Base-by-base conservation (phyloP, 345 rosid species). In the Eucalyptus cloeziana region DNA sequence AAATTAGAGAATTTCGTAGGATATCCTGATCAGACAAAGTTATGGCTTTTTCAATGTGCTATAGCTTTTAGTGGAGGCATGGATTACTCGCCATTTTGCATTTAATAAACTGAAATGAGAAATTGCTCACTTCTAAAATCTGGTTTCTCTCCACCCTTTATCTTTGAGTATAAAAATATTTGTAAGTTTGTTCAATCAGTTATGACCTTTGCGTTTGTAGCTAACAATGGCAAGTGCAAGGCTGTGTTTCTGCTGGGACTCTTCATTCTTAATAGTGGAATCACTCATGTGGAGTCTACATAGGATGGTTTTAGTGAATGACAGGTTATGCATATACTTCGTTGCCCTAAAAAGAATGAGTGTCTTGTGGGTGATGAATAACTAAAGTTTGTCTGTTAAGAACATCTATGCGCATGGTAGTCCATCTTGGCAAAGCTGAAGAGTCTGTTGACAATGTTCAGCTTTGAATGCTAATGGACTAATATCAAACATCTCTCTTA, bases 391-490 rank as follows among this genome's bases (percentile, higher is more conserved):
- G 49, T 30, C 37, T 25, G 13, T 51, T 37, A 31, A 47, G 37
- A 33, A 33, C 49, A 31, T 51, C 47, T 33, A 33, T 21, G 7
- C 13, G 15, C 47, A 9, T 37, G 7, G 19, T 3, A 81, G 90
- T 91, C 90, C 86, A 89, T 90, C 91, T 92, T 92, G 89, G 88
- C 86, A 79, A 92, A 90, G 94, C 93, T 92, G 81, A 76, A 79
- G 60, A 86, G 88, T 71, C 91, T 43, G 5, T 25, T 7, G 91
- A 80, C 86, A 86, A 91, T 92, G 88, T 44, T 90, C 90, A 88
- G 94, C 88, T 93, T 92, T 93, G 93, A 92, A 92, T 93, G 94
- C 92, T 71, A 92, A 90, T 93, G 94, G 94, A 93, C 93, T 88
- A 24, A 86, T 22, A 90, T 83, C 67, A 90, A 87, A 86, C 81